A percentile compares a stretch with the other conserved stretches of the same genome.
phyloP scores from a whole-genome alignment of 805 yeast genomes.

The Kuraishia floccosa region DNA sequence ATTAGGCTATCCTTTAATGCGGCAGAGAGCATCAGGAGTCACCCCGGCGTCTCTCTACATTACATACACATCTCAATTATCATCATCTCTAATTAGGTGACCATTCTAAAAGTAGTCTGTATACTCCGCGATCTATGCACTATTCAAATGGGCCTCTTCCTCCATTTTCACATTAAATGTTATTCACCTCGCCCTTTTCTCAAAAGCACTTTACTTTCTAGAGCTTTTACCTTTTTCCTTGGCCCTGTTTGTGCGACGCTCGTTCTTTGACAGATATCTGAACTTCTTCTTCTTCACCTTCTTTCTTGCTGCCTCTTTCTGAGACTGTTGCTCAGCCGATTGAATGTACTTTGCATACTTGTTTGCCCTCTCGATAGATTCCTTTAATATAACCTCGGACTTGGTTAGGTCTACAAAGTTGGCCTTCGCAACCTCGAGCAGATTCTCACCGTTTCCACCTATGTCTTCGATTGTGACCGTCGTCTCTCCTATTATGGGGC shows the following conservation, averaged over 20 bases:
- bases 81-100: too few relatives aligned
- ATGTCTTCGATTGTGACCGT: slow-evolving; percentile 48
- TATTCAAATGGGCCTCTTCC: too few relatives aligned
- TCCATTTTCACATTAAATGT: too few relatives aligned
- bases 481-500: slow-evolving; percentile 12
- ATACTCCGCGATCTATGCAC: too few relatives aligned
- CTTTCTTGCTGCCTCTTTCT: slow-evolving; percentile 15
- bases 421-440: slow-evolving; percentile 35
- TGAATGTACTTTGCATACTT: slow-evolving; percentile 68
- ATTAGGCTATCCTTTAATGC: too few relatives aligned
- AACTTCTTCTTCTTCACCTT: slow-evolving; percentile 64
- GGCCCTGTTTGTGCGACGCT: slow-evolving; percentile 43
- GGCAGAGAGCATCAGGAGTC: too few relatives aligned
- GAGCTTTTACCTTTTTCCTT: too few relatives aligned
- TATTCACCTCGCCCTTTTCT: too few relatives aligned
- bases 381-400: slow-evolving; percentile 59
- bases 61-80: too few relatives aligned
- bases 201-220: too few relatives aligned
- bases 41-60: too few relatives aligned
- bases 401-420: slow-evolving; percentile 63
- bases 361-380: slow-evolving; percentile 69
- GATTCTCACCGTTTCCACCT: slow-evolving; percentile 27
- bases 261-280: slow-evolving; percentile 74
- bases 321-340: slow-evolving; percentile 27
- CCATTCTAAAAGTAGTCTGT: too few relatives aligned